These are phyloP conservation scores for Xylariaceae sp. DNA, from an alignment of 2,329 filamentous ascomycete species.

Conservation along the genomic window DNA sequence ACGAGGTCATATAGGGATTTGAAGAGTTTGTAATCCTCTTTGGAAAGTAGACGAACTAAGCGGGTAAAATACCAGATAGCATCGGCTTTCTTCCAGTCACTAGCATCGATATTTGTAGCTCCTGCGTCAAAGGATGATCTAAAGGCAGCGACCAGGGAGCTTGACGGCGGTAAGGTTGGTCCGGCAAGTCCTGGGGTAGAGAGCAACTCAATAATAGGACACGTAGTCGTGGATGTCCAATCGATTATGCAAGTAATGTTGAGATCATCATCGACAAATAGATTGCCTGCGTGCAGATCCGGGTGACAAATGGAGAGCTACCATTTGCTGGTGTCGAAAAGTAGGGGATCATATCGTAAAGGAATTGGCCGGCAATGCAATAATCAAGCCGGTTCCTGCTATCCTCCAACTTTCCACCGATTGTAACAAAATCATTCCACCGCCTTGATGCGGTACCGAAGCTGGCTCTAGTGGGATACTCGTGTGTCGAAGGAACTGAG, in stretches of 20 bases:
- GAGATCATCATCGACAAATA: constrained; percentile 1
- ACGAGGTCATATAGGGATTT: background rate
- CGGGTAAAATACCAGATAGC: background rate
- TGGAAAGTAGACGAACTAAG: background rate
- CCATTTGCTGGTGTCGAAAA: background rate
- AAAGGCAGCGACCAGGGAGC: background rate
- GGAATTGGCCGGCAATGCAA: background rate
- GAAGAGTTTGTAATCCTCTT: background rate
- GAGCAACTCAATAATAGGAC: background rate
- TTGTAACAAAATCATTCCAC: constrained; percentile 1
- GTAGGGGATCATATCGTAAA: background rate
- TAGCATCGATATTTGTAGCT: background rate
- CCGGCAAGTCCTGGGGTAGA: background rate
- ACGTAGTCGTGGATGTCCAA: background rate
- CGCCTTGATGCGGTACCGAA: background rate
- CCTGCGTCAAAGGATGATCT: background rate
- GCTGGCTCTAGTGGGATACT: background rate
- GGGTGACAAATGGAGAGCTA: background rate
- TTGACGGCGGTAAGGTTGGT: background rate
- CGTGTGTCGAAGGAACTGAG: background rate
- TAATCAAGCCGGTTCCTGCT: background rate
- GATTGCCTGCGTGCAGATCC: background rate
- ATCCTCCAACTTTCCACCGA: background rate
- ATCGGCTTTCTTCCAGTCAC: background rate
- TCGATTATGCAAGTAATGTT: constrained; percentile 2